Evolutionary conservation across 495 filamentous ascomycete genomes (phyloP), one percentile per base, ranked within the genome.

Genomic region (Penicillium lagena): DNA sequence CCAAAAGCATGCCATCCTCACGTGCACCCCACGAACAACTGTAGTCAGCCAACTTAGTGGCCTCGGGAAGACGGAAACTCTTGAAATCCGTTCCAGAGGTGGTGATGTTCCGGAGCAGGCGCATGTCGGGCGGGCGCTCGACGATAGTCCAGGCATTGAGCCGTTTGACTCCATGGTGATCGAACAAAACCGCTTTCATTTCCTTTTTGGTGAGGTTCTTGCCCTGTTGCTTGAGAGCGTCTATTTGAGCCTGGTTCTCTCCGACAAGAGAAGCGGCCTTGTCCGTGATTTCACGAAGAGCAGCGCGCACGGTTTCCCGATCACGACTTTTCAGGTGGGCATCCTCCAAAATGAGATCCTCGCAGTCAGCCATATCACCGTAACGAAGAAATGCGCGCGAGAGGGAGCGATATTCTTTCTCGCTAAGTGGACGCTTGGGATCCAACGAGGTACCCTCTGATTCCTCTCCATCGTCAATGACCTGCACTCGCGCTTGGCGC

Each of bases 1-100:
- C 80, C 44, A 89, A 86, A 36, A 99, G 81, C 93, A 99, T 99
- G 29, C 87, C 93, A 57, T 99, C 93, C 67, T 99, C 94, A 37
- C 82, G 79, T 4, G 90, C 77, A 40, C 89, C 89, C 93, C 93
- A 99, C 28, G 82, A 69, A 54, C 88, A 95, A 33, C 81, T 83
- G 59, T 96, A 99, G 30, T 78, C 76, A 2, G 91, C 87, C 10
- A 85, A 75, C 55, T 97, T 99, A 0, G 85, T 86, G 3, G 93
- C 93, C 60, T 96, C 90, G 4, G 88, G 83, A 28, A 99, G 78
- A 12, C 89, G 84, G 67, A 97, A 99, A 32, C 73, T 86, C 46
- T 66, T 75, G 54, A 79, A 81, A 49, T 91, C 85, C 12, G 79
- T 35, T 7, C 79, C 71, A 7, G 79, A 70, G 10, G 60, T 66